These are phyloP conservation scores for Aspergillus olivimuriae DNA, from an alignment of 495 filamentous ascomycete species.

Conservation along the genomic window DNA sequence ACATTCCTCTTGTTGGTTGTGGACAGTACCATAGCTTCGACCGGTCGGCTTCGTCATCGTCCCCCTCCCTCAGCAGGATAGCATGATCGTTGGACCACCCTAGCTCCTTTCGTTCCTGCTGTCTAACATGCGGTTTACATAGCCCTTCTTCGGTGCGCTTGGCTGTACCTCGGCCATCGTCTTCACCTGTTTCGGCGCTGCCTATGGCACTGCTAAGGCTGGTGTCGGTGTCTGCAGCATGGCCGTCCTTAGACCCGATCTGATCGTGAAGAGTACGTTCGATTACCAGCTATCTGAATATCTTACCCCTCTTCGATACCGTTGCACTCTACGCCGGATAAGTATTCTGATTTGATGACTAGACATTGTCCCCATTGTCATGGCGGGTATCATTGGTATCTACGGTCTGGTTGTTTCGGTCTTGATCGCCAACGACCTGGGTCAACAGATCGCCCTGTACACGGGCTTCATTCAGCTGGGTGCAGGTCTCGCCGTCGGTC, in stretches of 20 bases:
- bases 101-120: conserved; percentile 5
- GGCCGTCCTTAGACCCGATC: conserved; percentile 94
- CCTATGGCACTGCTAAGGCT: conserved; percentile 98
- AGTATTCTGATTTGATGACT: conserved; percentile 14
- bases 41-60: conserved; percentile 24
- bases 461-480: conserved; percentile 96
- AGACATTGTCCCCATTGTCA: conserved; percentile 99
- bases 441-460: conserved; percentile 78
- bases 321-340: background rate
- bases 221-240: conserved; percentile 97
- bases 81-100: no score
- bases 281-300: background rate
- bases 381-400: conserved; percentile 99
- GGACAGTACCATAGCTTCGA: conserved; percentile 3
- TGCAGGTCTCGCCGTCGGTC: conserved; percentile 91
- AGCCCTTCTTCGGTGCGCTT: conserved; percentile 99
- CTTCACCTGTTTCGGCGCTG: conserved; percentile 97
- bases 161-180: conserved; percentile 97
- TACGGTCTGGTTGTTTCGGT: conserved; percentile 99
- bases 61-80: no score
- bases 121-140: conserved; percentile 20
- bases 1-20: background rate
- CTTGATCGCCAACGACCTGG: conserved; percentile 87
- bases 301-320: no score
- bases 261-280: conserved; percentile 97